Evolutionary conservation across 495 filamentous ascomycete genomes (phyloP), one percentile per base, ranked within the genome.

Genomic region (Trichodelitschia bisporula): DNA sequence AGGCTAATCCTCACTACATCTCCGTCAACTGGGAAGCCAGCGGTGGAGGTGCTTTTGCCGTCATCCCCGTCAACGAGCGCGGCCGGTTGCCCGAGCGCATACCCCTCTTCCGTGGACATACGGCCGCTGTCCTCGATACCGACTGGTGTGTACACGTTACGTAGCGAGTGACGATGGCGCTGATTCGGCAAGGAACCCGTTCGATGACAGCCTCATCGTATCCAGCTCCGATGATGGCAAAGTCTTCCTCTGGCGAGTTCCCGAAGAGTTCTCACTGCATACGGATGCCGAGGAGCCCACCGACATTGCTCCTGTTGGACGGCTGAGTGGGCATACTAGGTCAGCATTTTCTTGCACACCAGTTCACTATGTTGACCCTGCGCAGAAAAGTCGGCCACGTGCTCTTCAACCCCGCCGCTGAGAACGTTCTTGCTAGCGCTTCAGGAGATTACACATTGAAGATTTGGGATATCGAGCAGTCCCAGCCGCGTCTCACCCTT

Each of bases 1-100:
- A 91, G 80, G 83, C 68, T 36, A 97, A 97, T 46, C 82, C 86
- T n/a, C 66, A 80, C 45, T 92, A 89, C 45, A 63, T 97, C 29
- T 70, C 86, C 1, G 82, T 95, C 53, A 97, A 95, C 64, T 97
- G 86, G 86, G 83, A 95, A 56, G 71, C 86, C 20, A 74, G 82
- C 50, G 86, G 86, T 45, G 86, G 86, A 43, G 86, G 86, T 43
- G 86, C 86, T 32, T 95, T 97, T 44, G 89, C 86, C 26, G 84
- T 97, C 30, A 83, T 97, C 43, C 86, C 86, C 33, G 51, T 93
- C 32, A 67, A 71, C 39, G 82, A 95, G 55, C 69, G 66, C 26
- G 86, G 86, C 31, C 72, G 83, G 46, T 49, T 89, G 23, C 86
- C 89, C 16, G 86, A 97, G 48, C 73, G 75, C 43, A 75, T 95